Evolutionary conservation across 2,329 filamentous ascomycete genomes (phyloP), one percentile per base, ranked within the genome.

Genomic region (Pseudogymnoascus destructans): DNA sequence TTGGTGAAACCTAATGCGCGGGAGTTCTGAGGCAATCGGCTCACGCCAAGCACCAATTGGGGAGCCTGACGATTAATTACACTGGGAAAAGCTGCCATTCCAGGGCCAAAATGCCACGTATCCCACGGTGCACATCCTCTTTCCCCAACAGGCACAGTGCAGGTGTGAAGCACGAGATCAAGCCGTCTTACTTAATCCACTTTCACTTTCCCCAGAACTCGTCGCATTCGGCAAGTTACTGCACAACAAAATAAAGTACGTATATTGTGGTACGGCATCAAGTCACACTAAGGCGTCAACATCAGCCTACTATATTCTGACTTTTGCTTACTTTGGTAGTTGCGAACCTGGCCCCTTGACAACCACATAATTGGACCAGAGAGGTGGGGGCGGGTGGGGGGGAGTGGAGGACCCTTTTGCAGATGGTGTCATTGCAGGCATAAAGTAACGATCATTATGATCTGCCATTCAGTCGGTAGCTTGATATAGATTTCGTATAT

Each of bases 361-460:
- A n/a, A n/a, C n/a, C n/a, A n/a, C n/a, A n/a, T n/a, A n/a, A n/a
- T n/a, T n/a, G n/a, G n/a, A n/a, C n/a, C n/a, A n/a, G n/a, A n/a
- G n/a, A n/a, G n/a, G n/a, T n/a, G n/a, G n/a, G n/a, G n/a, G n/a
- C n/a, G n/a, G n/a, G n/a, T n/a, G n/a, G n/a, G n/a, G n/a, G n/a
- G n/a, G n/a, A n/a, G n/a, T n/a, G n/a, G n/a, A n/a, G n/a, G n/a
- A n/a, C n/a, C n/a, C 42, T 52, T 52, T 52, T 15, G 23, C n/a
- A 1, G 23, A 52, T 52, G 42, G 42, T 52, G 42, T 52, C 42
- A 52, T 52, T 17, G 42, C 5, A 30, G 23, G 23, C 42, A 52
- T 52, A 30, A 52, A 30, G 9, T 52, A 52, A 52, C 42, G 42
- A 52, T 52, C 42, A 52, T 52, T 17, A 30, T 52, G 42, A 52